Base-by-base conservation (phyloP, 1,284 basidiomycete species). In the Heterobasidion occidentale region DNA sequence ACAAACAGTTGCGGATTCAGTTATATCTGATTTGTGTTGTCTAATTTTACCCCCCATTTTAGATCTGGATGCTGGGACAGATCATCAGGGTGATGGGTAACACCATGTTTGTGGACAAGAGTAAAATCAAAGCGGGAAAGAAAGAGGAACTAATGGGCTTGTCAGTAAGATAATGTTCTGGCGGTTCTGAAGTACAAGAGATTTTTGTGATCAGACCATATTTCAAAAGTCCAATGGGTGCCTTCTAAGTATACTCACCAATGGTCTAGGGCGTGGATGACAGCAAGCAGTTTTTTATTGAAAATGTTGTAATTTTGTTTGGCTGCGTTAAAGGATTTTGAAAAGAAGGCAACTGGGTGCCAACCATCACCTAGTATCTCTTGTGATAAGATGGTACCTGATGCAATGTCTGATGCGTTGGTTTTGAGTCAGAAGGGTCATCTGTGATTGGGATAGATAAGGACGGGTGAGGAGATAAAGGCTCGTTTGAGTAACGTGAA, bases 401-500 rank as follows among this genome's bases (percentile, higher is more conserved):
- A 54, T 8, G 55, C 56, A 19, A 34, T 49, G 6, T 38, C 20
- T 1, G 44, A 57, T 36, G 54, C 52, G 20, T 57, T 53, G 20
- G 34, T 33, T 42, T 56, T 27, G 0, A 58, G 17, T 7, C 34
- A 17, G 7, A 36, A 48, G n/a, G 54, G 53, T 15, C 47, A 45
- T 46, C 55, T 56, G 27, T 45, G 49, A 9, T 51, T 27, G 12
- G 35, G 56, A 17, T 52, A 52, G 45, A 11, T 27, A 1, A 54
- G 17, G 1, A 56, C 44, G 2, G 51, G 57, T 3, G 27, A 11
- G 1, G 34, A 47, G 8, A 35, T 57, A 1, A 60, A 56, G 36
- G 47, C 27, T 1, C 38, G 7, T 19, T 71, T 70, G 20, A 73
- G 64, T 0, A 3, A n/a, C 0, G 67, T 46, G 57, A 76, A 75